These are phyloP conservation scores for Dipteronia dyeriana DNA, from an alignment of 345 rosid genomes.

Conservation along the genomic window DNA sequence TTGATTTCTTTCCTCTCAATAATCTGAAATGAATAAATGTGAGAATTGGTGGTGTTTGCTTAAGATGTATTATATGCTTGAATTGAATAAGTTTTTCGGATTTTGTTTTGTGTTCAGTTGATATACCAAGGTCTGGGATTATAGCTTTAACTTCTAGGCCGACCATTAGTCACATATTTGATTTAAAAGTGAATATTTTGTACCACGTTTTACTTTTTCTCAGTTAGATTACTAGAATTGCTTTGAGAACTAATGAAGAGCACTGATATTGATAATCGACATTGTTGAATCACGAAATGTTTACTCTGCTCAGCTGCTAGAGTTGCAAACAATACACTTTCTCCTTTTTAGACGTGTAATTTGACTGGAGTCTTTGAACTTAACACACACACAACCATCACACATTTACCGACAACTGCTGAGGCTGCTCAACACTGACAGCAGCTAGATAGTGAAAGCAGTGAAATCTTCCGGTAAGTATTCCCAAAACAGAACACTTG, in stretches of 20 bases:
- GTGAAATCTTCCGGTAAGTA: too few species aligned
- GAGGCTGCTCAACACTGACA: conserved; percentile 3
- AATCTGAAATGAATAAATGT: background rate
- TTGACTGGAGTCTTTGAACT: conserved; percentile 1
- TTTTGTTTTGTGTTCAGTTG: too few species aligned
- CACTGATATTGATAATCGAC: background rate
- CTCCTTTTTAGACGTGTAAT: background rate
- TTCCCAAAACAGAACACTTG: background rate
- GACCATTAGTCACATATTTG: background rate
- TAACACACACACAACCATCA: background rate
- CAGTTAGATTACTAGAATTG: background rate
- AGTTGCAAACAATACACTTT: background rate
- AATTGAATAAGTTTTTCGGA: background rate
- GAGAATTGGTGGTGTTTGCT: background rate
- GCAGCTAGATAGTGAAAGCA: conserved; percentile 1
- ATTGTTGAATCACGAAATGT: background rate
- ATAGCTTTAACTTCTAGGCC: background rate
- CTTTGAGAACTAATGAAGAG: background rate
- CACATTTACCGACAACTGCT: background rate
- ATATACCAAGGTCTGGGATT: background rate
- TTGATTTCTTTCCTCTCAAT: too few species aligned
- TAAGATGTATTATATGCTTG: background rate
- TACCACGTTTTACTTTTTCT: background rate
- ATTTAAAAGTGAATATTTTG: background rate
- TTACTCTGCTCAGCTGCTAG: background rate